Base-by-base conservation (phyloP, 208 protist genomes). In the Blechomonas ayalai region DNA sequence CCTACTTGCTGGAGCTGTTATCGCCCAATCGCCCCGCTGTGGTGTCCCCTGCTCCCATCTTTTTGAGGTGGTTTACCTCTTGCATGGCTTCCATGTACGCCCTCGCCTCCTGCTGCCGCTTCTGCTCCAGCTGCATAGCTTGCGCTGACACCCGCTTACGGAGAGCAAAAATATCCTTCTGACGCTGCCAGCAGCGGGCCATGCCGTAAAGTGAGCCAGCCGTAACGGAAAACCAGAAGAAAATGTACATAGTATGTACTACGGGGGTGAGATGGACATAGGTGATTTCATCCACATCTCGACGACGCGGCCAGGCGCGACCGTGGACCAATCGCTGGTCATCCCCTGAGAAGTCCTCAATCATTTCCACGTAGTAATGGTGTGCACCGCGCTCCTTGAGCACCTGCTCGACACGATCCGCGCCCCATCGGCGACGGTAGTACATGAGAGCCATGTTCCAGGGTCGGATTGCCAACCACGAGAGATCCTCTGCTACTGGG, bases 301-400 rank as follows among this genome's bases (percentile, higher is more conserved):
- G 72, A 15, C 83, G 75, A 13, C 78, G 75, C 19, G 83, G 83
- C 77, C 78, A 92, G 9, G 67, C 73, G 47, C 74, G 66, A 0
- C 67, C 79, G 12, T 71, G 68, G 51, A 92, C 83, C 36, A 92
- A 73, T 42, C 79, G 75, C 70, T 92, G 83, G 37, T 92, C 83
- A 47, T 88, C 77, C 9, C 83, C 83, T 0, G 83, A 84, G 71
- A 84, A 89, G 63, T 92, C 76, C 60, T 92, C 83, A 8, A 84
- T 40, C 75, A 92, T 85, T 47, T 92, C 83, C 24, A 92, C 51
- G 52, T 77, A 88, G 65, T 89, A 92, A 59, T 89, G 78, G 18
- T 78, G 78, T 4, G 55, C 65, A 2, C 79, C 79, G 60, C 82
- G 79, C 55, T 69, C 18, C 36, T 63, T n/a, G 15, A 73, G 42